Evolutionary conservation across 2,329 filamentous ascomycete genomes (phyloP), one percentile per base, ranked within the genome.

Genomic region (Metarhizium rileyi): DNA sequence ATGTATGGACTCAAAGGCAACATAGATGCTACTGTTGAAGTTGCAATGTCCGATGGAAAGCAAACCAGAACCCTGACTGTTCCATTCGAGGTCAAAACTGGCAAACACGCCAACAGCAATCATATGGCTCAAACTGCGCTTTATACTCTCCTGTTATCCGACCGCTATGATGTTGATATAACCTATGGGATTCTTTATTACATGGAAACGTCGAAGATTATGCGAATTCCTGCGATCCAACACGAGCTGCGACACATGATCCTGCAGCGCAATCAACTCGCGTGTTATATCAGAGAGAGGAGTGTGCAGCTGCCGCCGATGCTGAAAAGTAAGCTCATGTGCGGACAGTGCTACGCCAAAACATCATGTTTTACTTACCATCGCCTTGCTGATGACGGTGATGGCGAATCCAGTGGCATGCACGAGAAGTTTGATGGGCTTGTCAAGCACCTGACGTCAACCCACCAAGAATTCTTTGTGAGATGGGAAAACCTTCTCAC

Each of bases 1-100:
- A 91, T 90, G 81, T 98, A 95, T 63, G 93, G 93, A 0, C 74
- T 98, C 16, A 98, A 98, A 66, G 93, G 93, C 27, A 98, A 97
- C 59, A 93, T 98, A 52, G 93, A 98, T 68, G 93, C 93, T 26
- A 97, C 93, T 0, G 87, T 98, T 1, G 88, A 98, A 69, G 86
- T 93, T 16, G 81, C 79, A 0, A 86, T 96, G 73, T 73, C 80
- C 49, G 86, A 95, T 50, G 79, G 81, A 25, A 71, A 77, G n/a
- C 74, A 78, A 27, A 68, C 73, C 44, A 80, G 80, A 53, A 87
- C 79, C 5, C 71, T 97, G 54, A 90, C 90, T 0, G 87, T 95
- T 4, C 93, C 93, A 0, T 88, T 98, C 55, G 93, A 98, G 63
- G 79, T 98, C 59, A 98, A 98, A 68, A 97, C 93, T 0, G 93